A percentile compares a stretch with the other conserved stretches of the same genome.
These are phyloP conservation scores for Globisporangium middletonii DNA, from an alignment of 352 stramenopile genomes.

Conservation along the genomic window DNA sequence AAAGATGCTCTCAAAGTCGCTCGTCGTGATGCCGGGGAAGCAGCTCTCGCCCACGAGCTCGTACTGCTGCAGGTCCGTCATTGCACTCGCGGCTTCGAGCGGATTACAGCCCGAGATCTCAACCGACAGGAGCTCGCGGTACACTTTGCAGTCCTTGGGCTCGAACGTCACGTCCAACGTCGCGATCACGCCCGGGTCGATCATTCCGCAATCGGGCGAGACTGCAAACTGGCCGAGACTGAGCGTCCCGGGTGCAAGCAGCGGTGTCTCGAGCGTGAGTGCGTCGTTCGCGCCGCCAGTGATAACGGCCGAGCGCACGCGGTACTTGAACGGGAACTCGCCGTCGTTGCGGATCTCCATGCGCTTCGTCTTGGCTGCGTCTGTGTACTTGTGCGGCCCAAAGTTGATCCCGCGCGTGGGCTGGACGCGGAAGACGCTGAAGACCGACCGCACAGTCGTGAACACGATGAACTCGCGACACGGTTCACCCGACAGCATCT, in stretches of 20 bases:
- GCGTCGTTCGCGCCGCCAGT: slow-evolving; percentile 1
- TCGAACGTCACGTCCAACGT: slow-evolving; percentile 78
- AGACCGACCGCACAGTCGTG: slow-evolving; percentile 71
- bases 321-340: slow-evolving; percentile 90
- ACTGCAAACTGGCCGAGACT: slow-evolving; percentile 78
- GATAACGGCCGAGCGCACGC: slow-evolving; percentile 21
- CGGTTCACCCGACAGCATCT: slow-evolving; percentile 87
- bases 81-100: slow-evolving; percentile 17
- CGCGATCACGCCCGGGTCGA: slow-evolving; percentile 81
- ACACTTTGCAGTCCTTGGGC: slow-evolving; percentile 64
- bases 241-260: slow-evolving; percentile 28
- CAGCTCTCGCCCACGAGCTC: slow-evolving; percentile 91
- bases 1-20: slow-evolving; percentile 90
- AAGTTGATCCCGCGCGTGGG: slow-evolving; percentile 91
- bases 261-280: slow-evolving; percentile 33
- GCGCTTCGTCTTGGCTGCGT: slow-evolving; percentile 57
- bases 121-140: slow-evolving; percentile 63
- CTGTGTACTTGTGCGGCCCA: slow-evolving; percentile 88
- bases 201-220: slow-evolving; percentile 56
- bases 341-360: slow-evolving; percentile 93
- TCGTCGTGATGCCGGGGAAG: slow-evolving; percentile 88
- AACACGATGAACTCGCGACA: slow-evolving; percentile 87
- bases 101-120: slow-evolving; percentile 74
- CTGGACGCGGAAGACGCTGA: slow-evolving; percentile 83
- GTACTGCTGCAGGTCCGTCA: slow-evolving; percentile 49